phyloP scores from a whole-genome alignment of 2,329 filamentous ascomycete genomes.

The Ceratocystis huliohia region DNA sequence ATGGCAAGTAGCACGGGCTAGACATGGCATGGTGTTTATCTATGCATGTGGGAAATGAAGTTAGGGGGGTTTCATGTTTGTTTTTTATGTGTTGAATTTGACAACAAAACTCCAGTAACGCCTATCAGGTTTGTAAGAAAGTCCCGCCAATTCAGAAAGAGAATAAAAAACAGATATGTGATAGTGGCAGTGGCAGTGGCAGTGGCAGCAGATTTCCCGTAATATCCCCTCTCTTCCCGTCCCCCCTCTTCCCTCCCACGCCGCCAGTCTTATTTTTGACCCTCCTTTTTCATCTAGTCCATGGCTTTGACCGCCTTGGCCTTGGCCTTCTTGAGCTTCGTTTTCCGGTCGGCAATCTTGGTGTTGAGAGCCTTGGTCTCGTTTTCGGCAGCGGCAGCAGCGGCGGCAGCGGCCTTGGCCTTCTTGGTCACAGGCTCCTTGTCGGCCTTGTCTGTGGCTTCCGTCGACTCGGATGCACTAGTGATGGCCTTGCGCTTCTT shows the following conservation, averaged over 20 bases:
- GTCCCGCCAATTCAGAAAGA: slow-evolving; percentile 18
- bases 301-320: slow-evolving; percentile 19
- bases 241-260: neutral
- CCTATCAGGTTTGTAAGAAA: slow-evolving; percentile 19
- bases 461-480: neutral
- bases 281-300: slow-evolving; percentile 6
- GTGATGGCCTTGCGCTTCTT: slow-evolving; percentile 36
- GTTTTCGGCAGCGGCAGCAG: slow-evolving; percentile 29
- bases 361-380: slow-evolving; percentile 43
- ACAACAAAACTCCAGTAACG: slow-evolving; percentile 20
- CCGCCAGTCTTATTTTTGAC: neutral
- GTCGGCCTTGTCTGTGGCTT: slow-evolving; percentile 24
- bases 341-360: slow-evolving; percentile 48
- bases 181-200: too few species aligned
- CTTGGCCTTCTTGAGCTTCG: slow-evolving; percentile 47
- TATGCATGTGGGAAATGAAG: neutral
- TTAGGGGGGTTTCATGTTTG: slow-evolving; percentile 7
- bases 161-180: slow-evolving; percentile 6
- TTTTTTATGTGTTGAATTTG: slow-evolving; percentile 17
- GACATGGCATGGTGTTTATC: neutral
- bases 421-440: slow-evolving; percentile 30
- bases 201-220: neutral
- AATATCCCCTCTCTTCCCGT: neutral
- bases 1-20: neutral
- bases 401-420: slow-evolving; percentile 30